Percentiles rank a stretch among this genome's conserved stretches.
Evolutionary conservation across 257 asterid species (phyloP).

Genomic region (Nicotiana benthamiana): DNA sequence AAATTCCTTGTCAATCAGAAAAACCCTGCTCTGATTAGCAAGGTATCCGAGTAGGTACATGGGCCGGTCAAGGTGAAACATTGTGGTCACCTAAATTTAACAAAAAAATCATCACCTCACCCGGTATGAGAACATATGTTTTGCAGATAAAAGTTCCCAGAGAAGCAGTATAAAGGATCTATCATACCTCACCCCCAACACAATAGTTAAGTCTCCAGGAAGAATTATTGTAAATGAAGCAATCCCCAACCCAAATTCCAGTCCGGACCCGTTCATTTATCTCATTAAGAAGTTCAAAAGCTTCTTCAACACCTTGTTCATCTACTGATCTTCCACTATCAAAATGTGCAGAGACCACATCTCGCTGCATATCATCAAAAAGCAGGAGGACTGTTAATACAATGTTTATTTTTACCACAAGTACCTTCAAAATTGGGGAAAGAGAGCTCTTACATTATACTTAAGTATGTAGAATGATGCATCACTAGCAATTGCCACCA

Average conservation of each 20-base stretch:
- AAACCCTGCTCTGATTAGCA: constrained; percentile 89
- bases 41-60: constrained; percentile 98
- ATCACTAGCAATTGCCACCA: constrained; percentile 83
- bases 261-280: constrained; percentile 92
- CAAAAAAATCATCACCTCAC: constrained; percentile 6
- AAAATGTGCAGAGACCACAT: constrained; percentile 84
- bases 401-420: neutral
- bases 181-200: constrained; percentile 92
- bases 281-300: constrained; percentile 92
- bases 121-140: neutral
- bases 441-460: constrained; percentile 41
- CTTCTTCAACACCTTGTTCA: constrained; percentile 97
- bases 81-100: constrained; percentile 71
- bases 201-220: constrained; percentile 98
- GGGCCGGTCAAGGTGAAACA: constrained; percentile 96
- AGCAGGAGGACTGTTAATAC: constrained; percentile 7
- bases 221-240: constrained; percentile 90
- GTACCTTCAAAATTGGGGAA: neutral
- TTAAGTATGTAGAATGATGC: constrained; percentile 74
- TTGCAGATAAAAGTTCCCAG: neutral
- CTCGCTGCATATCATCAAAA: constrained; percentile 53
- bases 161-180: neutral
- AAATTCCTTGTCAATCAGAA: constrained; percentile 86
- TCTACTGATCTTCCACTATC: constrained; percentile 85
- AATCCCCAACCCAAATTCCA: constrained; percentile 99